Evolutionary conservation across 306 rosid genomes (phyloP).

Genomic region (Dalbergia oliveri): DNA sequence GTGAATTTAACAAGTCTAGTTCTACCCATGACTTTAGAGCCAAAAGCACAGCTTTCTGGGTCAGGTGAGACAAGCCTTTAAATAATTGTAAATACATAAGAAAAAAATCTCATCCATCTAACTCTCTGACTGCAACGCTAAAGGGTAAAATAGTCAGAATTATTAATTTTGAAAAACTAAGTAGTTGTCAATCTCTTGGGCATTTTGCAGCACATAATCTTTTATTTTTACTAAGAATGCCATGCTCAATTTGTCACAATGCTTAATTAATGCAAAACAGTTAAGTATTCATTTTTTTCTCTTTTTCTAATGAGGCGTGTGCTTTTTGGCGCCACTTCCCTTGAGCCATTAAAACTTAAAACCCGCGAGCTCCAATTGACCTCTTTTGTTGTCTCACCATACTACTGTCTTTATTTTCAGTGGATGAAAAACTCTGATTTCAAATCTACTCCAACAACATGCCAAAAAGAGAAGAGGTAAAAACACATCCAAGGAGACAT

Average conservation of each 20-base stretch:
- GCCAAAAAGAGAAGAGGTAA: background rate
- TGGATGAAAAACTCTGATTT: background rate
- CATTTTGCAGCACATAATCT: background rate
- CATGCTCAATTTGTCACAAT: background rate
- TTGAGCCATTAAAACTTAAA: background rate
- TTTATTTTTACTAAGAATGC: background rate
- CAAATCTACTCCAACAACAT: background rate
- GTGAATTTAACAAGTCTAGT: background rate
- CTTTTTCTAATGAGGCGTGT: background rate
- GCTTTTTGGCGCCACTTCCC: background rate
- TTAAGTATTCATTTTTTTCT: background rate
- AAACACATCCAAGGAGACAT: background rate
- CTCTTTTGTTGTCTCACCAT: background rate
- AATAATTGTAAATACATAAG: background rate
- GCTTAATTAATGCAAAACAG: background rate
- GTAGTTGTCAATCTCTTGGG: background rate
- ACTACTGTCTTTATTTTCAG: background rate
- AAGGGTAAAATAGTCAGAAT: constrained; percentile 1
- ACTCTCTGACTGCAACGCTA: background rate
- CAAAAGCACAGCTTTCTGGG: background rate
- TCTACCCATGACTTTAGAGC: background rate
- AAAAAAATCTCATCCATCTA: background rate
- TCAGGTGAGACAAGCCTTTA: background rate
- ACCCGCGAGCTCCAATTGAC: background rate
- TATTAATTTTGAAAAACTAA: background rate